Evolutionary conservation across 768 basidiomycete genomes (phyloP), one percentile per base, ranked within the genome.

Genomic region (Psilocybe sp.): DNA sequence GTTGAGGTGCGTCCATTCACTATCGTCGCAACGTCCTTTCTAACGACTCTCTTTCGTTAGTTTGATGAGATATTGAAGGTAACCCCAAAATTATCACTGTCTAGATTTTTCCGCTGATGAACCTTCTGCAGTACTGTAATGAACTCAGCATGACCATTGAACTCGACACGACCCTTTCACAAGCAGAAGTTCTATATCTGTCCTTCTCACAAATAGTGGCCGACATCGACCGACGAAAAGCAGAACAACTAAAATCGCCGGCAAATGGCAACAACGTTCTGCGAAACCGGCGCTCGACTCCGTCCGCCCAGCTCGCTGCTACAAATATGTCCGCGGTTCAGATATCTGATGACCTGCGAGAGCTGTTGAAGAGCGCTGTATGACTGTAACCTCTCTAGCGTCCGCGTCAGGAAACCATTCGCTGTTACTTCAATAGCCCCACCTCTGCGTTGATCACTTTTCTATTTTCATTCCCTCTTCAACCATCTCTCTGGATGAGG

Each of bases 131-230:
- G 85, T 97, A 95, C 60, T 92, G 90, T 73, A 96, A 95, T 62
- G 92, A 96, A 59, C 82, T 96, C 53, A 91, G 88, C 69, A 92
- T 92, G 87, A 92, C 93, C 45, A 96, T 99, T 58, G 97, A 98
- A 64, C 80, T 98, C n/a, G 89, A 97, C 64, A 84, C 87, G 1
- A 96, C 97, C 15, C 80, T 99, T 8, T 88, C 92, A 0, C 97
- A 98, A 69, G 97, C 96, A 9, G 97, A 99, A 68, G 94, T 98
- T 13, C 78, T 99, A 16, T 98, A 92, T 77, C 77, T 96, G 2
- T 93, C 93, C 1, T 98, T 97, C 72, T 74, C 85, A 11, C 87
- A 90, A 60, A 70, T 97, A 16, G 85, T 98, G 16, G 88, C 88
- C 9, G 93, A 96, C 64, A 82, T 96, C 58, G 93, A 97, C 64